These are phyloP conservation scores for Allomyces macrogynus DNA, from an alignment of 192 early-diverging fungal genomes.

Conservation along the genomic window DNA sequence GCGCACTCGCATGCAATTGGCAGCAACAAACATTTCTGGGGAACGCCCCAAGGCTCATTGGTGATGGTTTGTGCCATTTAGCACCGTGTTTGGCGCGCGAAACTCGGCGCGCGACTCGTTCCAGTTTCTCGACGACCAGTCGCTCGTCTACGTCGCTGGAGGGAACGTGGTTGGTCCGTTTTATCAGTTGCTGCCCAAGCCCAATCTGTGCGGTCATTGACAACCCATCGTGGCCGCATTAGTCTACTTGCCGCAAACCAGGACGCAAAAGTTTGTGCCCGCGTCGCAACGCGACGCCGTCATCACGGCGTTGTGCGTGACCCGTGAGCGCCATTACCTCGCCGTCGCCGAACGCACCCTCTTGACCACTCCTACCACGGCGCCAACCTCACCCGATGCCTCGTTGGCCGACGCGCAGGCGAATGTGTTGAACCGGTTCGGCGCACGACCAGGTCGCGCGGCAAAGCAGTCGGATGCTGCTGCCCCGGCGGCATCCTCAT, in stretches of 20 bases:
- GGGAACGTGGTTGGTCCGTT: background rate
- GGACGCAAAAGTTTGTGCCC: constrained; percentile 20
- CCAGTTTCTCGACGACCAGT: background rate
- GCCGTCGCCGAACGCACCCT: constrained; percentile 18
- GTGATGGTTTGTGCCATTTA: too few relatives aligned
- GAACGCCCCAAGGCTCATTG: too few relatives aligned
- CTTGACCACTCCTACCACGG: constrained; percentile 4
- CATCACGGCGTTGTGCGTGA: constrained; percentile 18
- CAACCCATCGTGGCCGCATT: too few relatives aligned
- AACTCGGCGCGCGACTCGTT: background rate
- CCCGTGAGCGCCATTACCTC: constrained; percentile 22
- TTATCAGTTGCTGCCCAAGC: too few relatives aligned
- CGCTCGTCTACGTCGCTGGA: background rate
- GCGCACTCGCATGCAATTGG: background rate
- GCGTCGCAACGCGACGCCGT: constrained; percentile 12
- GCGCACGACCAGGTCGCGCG: background rate
- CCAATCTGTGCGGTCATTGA: too few relatives aligned
- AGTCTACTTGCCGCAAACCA: background rate
- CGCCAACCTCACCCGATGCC: background rate
- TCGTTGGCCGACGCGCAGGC: too few relatives aligned
- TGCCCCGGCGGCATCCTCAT: too few relatives aligned
- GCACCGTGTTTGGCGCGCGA: background rate
- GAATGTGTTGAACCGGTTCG: background rate
- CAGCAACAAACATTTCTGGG: too few relatives aligned
- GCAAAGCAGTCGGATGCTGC: background rate